Evolutionary conservation across 1,139 yeast species (phyloP).

Genomic region (Pichia cactophila): DNA sequence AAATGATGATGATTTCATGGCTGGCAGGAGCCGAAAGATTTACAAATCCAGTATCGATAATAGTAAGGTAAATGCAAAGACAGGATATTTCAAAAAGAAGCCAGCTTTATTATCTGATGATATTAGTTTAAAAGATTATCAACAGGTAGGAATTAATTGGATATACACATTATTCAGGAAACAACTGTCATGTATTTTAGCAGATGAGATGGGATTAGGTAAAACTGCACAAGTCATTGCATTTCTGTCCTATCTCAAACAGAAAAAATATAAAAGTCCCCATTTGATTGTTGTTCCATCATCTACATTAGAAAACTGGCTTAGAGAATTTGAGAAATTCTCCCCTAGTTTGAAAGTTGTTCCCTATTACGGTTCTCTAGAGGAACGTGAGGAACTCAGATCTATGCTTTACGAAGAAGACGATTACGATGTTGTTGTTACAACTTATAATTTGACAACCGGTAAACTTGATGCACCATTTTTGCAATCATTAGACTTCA

Average conservation of each 20-base stretch:
- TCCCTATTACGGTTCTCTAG: conserved; percentile 87
- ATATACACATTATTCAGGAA: conserved; percentile 68
- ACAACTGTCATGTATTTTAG: conserved; percentile 81
- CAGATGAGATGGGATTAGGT: conserved; percentile 98
- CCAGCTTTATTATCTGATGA: conserved; percentile 61
- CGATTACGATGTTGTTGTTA: conserved; percentile 86
- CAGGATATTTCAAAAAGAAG: conserved; percentile 55
- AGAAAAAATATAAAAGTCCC: conserved; percentile 55
- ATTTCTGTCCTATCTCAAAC: conserved; percentile 79
- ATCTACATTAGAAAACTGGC: conserved; percentile 94
- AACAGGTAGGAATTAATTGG: conserved; percentile 96
- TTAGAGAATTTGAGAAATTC: conserved; percentile 85
- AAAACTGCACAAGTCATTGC: conserved; percentile 94
- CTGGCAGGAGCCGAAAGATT: conserved; percentile 1
- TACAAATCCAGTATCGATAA: conserved; percentile 9
- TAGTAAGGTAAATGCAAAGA: conserved; percentile 8
- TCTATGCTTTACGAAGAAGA: conserved; percentile 50
- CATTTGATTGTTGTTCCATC: conserved; percentile 90
- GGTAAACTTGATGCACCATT: conserved; percentile 75
- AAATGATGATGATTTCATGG: conserved; percentile 14
- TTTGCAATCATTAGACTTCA: conserved; percentile 64
- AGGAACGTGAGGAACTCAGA: conserved; percentile 79
- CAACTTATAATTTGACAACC: conserved; percentile 87
- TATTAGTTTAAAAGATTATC: conserved; percentile 73
- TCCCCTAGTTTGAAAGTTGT: conserved; percentile 77